phyloP scores from a whole-genome alignment of 176 grass and related monocot species.

The Bolboschoenus planiculmis region DNA sequence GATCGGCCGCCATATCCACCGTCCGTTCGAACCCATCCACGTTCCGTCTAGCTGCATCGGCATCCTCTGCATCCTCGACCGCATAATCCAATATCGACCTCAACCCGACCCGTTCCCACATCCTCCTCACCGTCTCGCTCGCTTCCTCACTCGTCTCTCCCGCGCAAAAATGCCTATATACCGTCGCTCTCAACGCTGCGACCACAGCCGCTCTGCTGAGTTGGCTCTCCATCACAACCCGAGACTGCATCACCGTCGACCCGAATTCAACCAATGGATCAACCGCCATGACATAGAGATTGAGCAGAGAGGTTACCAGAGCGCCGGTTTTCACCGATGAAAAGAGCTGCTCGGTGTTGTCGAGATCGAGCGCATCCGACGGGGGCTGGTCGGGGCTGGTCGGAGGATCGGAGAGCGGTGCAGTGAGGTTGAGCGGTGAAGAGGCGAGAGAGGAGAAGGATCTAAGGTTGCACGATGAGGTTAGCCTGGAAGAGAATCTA shows the following conservation, averaged over 20 bases:
- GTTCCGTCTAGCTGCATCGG: conserved; percentile 51
- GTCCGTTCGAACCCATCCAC: conserved; percentile 48
- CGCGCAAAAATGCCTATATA: conserved; percentile 64
- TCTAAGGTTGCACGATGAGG: conserved; percentile 39
- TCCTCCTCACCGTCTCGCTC: conserved; percentile 30
- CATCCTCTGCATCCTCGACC: conserved; percentile 85
- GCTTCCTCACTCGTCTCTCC: conserved; percentile 69
- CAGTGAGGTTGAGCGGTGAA: conserved; percentile 35
- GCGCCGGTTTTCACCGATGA: conserved; percentile 38
- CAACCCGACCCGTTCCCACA: conserved; percentile 44
- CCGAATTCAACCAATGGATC: conserved; percentile 56
- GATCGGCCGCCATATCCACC: conserved; percentile 45
- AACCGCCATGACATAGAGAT: conserved; percentile 52
- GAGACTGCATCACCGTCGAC: conserved; percentile 34
- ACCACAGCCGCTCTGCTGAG: conserved; percentile 7
- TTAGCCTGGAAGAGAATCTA: conserved; percentile 14
- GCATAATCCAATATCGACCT: conserved; percentile 78
- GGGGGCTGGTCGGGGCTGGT: background rate
- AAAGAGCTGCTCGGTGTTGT: conserved; percentile 60
- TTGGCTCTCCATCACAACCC: conserved; percentile 30
- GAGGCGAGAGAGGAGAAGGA: conserved; percentile 22
- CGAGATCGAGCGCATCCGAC: conserved; percentile 24
- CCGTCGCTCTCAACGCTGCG: conserved; percentile 46
- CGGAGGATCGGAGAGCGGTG: conserved; percentile 26
- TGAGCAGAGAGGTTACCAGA: conserved; percentile 49